Base-by-base conservation (phyloP, 108 stramenopile genomes). In the Skeletonema costatum region DNA sequence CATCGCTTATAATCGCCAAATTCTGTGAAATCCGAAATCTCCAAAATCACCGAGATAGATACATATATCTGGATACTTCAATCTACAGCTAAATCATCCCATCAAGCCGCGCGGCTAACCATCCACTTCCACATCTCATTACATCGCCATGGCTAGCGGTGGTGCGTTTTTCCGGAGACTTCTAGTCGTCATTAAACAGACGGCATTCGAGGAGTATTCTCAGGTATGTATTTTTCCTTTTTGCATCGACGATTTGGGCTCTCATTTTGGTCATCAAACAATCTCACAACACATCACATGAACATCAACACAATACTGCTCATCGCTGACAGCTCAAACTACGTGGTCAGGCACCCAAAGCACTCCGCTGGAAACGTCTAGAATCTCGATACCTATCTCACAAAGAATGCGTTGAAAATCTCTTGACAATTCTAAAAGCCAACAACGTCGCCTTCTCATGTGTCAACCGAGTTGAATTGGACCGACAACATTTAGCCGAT, bases 131-230 rank as follows among this genome's bases (percentile, higher is more conserved):
- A 30, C 33, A 29, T 66, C 66, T 41, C 39, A 50, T 16, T 42
- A 60, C 25, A 17, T 39, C 32, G 42, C 50, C 62, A 80, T 74
- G 80, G 29, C 80, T 7, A 62, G 13, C 7, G 36, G 51, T 10
- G 59, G 71, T 35, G 73, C 80, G 14, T 66, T 69, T 73, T 80
- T 80, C 68, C 73, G 68, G 38, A 68, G 80, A 19, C 74, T 98
- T n/a, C 79, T 98, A 19, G 85, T 98, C 32, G 98, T 98, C n/a
- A 97, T 98, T 46, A 98, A 98, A 66, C 97, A 97, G 50, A 98
- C 96, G 2, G 96, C 98, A 9, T 98, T 92, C 76, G 98, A 98
- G 77, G 93, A 92, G 72, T 80, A 80, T 58, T 70, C 80, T 25
- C 77, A 78, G 77, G 77, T 78, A 32, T 29, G 67, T 68, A 2